phyloP scores from a whole-genome alignment of 2,329 filamentous ascomycete species.

The Mariannaea sp. region DNA sequence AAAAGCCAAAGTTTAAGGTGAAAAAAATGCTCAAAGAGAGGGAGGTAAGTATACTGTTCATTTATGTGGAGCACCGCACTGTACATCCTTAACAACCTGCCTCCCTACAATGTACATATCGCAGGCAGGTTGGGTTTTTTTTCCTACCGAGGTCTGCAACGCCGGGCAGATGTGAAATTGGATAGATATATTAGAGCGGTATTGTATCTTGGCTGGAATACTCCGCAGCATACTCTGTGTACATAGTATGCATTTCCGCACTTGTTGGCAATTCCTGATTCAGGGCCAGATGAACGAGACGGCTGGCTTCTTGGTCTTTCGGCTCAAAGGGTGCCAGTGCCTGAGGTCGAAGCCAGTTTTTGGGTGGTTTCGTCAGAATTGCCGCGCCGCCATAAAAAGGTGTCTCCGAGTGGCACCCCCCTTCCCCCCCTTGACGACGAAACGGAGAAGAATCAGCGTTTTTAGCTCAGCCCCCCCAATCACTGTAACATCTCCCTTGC shows the following conservation, averaged over 20 bases:
- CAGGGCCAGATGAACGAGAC: constrained; percentile 29
- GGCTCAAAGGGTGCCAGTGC: constrained; percentile 35
- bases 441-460: constrained; percentile 26
- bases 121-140: too few species aligned
- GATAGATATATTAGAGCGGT: too few species aligned
- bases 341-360: too few species aligned
- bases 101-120: too few species aligned
- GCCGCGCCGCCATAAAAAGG: constrained; percentile 9
- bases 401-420: constrained; percentile 9
- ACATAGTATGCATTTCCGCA: too few species aligned
- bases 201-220: too few species aligned
- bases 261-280: too few species aligned
- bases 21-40: constrained; percentile 21
- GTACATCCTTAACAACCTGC: too few species aligned
- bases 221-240: too few species aligned
- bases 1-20: too few species aligned
- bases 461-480: constrained; percentile 31
- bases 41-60: constrained; percentile 29
- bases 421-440: constrained; percentile 23
- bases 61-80: constrained; percentile 25
- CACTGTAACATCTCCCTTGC: constrained; percentile 29
- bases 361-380: background rate
- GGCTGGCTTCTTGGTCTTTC: constrained; percentile 34
- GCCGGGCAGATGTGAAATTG: constrained; percentile 24
- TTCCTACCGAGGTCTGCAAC: constrained; percentile 28